phyloP scores from a whole-genome alignment of 2,329 filamentous ascomycete genomes.

The Sordariomycetes sp. region DNA sequence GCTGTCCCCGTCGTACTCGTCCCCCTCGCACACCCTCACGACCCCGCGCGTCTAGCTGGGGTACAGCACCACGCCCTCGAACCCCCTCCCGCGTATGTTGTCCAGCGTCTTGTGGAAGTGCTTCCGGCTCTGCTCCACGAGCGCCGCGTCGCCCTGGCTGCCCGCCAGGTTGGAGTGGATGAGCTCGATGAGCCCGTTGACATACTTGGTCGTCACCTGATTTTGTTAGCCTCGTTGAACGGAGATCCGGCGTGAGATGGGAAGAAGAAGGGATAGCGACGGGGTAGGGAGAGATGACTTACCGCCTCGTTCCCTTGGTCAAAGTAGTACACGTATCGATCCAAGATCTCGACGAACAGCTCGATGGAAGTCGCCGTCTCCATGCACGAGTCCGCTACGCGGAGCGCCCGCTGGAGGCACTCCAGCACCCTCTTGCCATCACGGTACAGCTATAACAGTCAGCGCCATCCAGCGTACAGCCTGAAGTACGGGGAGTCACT shows the following conservation, averaged over 20 bases:
- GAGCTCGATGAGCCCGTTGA: constrained; percentile 95
- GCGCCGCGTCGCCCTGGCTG: constrained; percentile 69
- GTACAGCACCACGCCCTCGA: constrained; percentile 78
- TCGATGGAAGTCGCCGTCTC: constrained; percentile 95
- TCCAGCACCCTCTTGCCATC: constrained; percentile 96
- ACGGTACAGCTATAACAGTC: constrained; percentile 65
- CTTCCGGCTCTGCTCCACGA: constrained; percentile 78
- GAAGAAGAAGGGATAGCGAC: background rate
- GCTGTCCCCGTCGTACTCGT: background rate
- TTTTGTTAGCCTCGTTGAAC: background rate
- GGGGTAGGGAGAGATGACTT: constrained; percentile 10
- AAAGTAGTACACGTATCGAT: constrained; percentile 98
- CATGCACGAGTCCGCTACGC: constrained; percentile 98
- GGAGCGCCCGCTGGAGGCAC: constrained; percentile 86
- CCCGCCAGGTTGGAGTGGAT: constrained; percentile 93
- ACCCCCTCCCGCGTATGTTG: constrained; percentile 84
- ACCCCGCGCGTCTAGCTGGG: constrained; percentile 23
- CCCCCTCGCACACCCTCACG: background rate
- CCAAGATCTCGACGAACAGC: constrained; percentile 95
- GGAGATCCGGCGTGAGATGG: background rate
- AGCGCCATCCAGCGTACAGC: background rate
- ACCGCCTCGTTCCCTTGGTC: constrained; percentile 97
- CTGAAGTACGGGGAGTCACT: constrained; percentile 19
- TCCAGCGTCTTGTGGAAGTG: constrained; percentile 94
- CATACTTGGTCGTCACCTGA: constrained; percentile 84